Evolutionary conservation across 2,329 filamentous ascomycete species (phyloP).

Genomic region (Colletotrichum caudatum): DNA sequence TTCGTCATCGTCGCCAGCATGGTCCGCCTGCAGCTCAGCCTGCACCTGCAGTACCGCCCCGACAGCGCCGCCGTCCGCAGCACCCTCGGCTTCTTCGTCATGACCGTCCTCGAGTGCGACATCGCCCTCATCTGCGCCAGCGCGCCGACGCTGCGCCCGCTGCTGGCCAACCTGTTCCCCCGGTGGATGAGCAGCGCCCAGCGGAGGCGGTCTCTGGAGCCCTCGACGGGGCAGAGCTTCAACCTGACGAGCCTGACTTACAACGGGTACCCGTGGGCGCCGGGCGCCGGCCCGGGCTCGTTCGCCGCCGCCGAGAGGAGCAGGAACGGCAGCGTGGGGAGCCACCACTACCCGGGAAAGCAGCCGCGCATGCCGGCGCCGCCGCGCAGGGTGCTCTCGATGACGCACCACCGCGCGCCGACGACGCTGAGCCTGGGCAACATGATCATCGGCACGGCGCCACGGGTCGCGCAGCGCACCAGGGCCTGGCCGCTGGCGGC

Average conservation of each 20-base stretch:
- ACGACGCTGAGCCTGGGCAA: constrained; percentile 48
- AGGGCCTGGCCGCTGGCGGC: constrained; percentile 39
- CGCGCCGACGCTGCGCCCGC: constrained; percentile 49
- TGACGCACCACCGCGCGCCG: constrained; percentile 44
- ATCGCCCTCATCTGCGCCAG: constrained; percentile 52
- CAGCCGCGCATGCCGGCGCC: constrained; percentile 31
- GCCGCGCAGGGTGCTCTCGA: constrained; percentile 37
- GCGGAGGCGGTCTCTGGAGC: constrained; percentile 34
- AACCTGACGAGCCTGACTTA: constrained; percentile 49
- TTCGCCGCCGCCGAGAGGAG: constrained; percentile 34
- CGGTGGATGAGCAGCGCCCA: constrained; percentile 43
- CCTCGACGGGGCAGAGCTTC: constrained; percentile 41
- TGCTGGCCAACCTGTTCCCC: constrained; percentile 48
- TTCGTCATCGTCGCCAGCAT: constrained; percentile 55
- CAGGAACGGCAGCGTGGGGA: constrained; percentile 43
- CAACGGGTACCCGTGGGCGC: constrained; percentile 49
- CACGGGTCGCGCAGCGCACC: constrained; percentile 44
- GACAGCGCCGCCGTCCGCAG: constrained; percentile 42
- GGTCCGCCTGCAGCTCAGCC: constrained; percentile 49
- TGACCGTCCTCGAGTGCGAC: constrained; percentile 53
- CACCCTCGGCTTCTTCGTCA: constrained; percentile 51
- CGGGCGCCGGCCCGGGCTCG: constrained; percentile 37
- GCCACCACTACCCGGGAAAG: constrained; percentile 37
- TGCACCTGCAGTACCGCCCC: constrained; percentile 46
- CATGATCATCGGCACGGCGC: constrained; percentile 45